Conservation (phyloP, 1,139 yeast species). For the Diutina siamensis region DNA sequence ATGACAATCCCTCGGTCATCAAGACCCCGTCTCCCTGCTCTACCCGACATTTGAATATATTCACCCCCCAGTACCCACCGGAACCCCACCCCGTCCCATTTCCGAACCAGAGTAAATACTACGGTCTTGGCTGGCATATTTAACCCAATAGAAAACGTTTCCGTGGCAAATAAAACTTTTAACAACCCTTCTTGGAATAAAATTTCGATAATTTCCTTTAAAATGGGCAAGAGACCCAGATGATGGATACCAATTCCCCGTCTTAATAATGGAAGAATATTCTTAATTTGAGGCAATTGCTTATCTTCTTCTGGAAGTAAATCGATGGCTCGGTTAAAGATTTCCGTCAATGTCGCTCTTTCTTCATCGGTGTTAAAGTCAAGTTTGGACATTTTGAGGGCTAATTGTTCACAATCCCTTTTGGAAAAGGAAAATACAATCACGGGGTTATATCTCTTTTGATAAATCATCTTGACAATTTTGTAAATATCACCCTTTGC, state of each 20-base stretch:
- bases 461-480: constrained; percentile 95
- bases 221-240: constrained; percentile 88
- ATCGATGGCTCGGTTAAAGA: constrained; percentile 80
- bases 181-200: constrained; percentile 92
- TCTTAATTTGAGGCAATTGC: constrained; percentile 88
- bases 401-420: constrained; percentile 90
- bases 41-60: constrained; percentile 98
- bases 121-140: constrained; percentile 99
- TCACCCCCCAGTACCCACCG: constrained; percentile 99
- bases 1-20: constrained; percentile 98
- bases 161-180: constrained; percentile 93
- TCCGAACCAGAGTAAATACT: constrained; percentile 92
- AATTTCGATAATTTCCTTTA: constrained; percentile 94
- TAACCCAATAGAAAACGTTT: constrained; percentile 94
- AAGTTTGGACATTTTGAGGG: constrained; percentile 86
- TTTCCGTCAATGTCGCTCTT: constrained; percentile 77
- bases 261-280: constrained; percentile 73
- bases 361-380: constrained; percentile 92
- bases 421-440: constrained; percentile 95
- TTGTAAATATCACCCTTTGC: constrained; percentile 88
- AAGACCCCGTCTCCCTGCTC: constrained; percentile 99
- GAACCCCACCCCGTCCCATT: constrained; percentile 95
- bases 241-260: constrained; percentile 99
- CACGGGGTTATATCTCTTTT: constrained; percentile 91
- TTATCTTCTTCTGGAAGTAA: constrained; percentile 82